These are phyloP conservation scores for Phytophthora citricola DNA, from an alignment of 352 stramenopile species.

Conservation along the genomic window DNA sequence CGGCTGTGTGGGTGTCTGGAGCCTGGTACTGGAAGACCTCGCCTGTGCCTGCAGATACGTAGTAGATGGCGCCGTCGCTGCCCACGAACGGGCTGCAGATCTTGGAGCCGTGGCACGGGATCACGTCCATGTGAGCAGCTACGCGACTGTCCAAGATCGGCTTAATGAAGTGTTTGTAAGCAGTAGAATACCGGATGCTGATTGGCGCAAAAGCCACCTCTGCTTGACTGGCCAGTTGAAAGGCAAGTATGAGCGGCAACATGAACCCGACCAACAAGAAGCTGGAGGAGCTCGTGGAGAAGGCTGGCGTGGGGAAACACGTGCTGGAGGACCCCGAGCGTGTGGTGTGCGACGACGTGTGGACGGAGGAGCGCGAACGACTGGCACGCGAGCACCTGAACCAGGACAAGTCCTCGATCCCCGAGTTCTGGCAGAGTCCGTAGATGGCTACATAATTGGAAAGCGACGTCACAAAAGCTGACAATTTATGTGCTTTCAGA, in stretches of 20 bases:
- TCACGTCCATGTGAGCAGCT: slow-evolving; percentile 36
- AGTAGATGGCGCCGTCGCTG: slow-evolving; percentile 51
- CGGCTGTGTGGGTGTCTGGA: slow-evolving; percentile 51
- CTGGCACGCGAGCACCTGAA: slow-evolving; percentile 70
- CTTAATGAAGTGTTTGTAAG: slow-evolving; percentile 8
- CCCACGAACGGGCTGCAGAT: slow-evolving; percentile 78
- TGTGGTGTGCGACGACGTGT: slow-evolving; percentile 84
- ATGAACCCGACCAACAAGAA: slow-evolving; percentile 73
- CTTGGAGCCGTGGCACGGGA: slow-evolving; percentile 70
- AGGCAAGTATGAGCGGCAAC: slow-evolving; percentile 48
- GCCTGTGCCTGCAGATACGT: slow-evolving; percentile 74
- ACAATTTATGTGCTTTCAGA: slow-evolving; percentile 29
- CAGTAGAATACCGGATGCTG: background rate
- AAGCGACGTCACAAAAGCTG: background rate
- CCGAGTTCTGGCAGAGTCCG: slow-evolving; percentile 81
- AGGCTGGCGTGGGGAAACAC: slow-evolving; percentile 68
- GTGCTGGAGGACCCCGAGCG: slow-evolving; percentile 69
- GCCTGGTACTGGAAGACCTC: slow-evolving; percentile 67
- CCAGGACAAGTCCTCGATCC: slow-evolving; percentile 82
- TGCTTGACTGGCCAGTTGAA: slow-evolving; percentile 14
- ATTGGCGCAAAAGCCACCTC: slow-evolving; percentile 6
- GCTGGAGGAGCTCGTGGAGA: slow-evolving; percentile 81
- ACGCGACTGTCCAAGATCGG: slow-evolving; percentile 34
- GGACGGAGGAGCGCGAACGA: slow-evolving; percentile 80
- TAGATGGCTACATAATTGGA: background rate